These are phyloP conservation scores for Xylaria sp. DNA, from an alignment of 2,329 filamentous ascomycete species.

Conservation along the genomic window DNA sequence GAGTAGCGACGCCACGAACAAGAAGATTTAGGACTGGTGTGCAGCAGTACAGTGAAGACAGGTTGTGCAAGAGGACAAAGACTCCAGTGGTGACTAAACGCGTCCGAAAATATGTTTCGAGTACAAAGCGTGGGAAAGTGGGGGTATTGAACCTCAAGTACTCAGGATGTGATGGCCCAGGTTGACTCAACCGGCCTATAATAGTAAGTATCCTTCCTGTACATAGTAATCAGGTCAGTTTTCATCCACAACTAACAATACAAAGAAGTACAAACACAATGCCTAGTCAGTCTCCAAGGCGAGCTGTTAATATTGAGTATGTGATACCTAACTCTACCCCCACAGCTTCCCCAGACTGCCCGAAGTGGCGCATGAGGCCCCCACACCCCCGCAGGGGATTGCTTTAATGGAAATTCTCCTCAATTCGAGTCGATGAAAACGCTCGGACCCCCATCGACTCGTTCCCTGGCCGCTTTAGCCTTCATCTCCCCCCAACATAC, in stretches of 20 bases:
- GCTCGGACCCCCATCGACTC: constrained; percentile 45
- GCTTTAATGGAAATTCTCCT: constrained; percentile 33
- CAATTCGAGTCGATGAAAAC: constrained; percentile 31
- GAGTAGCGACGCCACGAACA: neutral
- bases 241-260: no score
- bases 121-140: no score
- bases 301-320: no score
- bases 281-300: no score
- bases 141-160: no score
- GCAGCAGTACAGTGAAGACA: neutral
- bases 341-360: constrained; percentile 21
- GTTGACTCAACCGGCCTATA: no score
- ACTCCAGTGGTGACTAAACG: neutral
- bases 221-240: no score
- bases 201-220: no score
- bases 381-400: constrained; percentile 42
- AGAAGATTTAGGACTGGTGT: neutral
- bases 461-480: constrained; percentile 34
- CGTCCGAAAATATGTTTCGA: neutral
- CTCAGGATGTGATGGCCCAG: no score
- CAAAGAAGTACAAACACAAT: no score
- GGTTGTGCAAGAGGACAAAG: neutral
- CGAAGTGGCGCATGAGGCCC: constrained; percentile 31
- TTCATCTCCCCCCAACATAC: constrained; percentile 33
- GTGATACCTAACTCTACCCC: neutral